Conservation (phyloP, 768 basidiomycete species). For the Auricularia cornea region DNA sequence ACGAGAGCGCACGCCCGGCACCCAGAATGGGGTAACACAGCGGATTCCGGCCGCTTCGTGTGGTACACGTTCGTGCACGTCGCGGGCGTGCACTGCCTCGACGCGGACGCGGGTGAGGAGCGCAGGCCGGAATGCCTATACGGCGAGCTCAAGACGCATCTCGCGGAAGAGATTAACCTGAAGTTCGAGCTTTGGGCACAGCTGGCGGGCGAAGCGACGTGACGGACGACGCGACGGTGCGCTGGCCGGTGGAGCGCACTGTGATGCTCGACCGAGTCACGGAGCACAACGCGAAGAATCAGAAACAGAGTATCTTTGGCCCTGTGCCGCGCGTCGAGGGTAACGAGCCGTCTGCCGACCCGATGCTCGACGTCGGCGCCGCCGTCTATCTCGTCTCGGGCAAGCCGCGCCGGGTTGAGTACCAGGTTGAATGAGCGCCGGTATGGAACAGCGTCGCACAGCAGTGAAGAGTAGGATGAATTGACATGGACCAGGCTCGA, state of each 20-base stretch:
- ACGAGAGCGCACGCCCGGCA: too few relatives aligned
- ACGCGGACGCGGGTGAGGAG: neutral
- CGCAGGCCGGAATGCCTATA: neutral
- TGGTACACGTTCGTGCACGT: slow-evolving; percentile 9
- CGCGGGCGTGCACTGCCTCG: neutral
- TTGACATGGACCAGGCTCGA: too few relatives aligned
- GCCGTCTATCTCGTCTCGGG: slow-evolving; percentile 14
- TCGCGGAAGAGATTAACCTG: neutral
- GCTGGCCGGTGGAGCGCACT: slow-evolving; percentile 11
- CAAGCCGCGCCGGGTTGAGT: slow-evolving; percentile 8
- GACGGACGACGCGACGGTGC: slow-evolving; percentile 12
- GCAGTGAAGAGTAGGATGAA: too few relatives aligned
- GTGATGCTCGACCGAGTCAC: slow-evolving; percentile 5
- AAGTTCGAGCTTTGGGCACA: slow-evolving; percentile 9
- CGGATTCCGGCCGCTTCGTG: slow-evolving; percentile 7
- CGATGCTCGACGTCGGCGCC: slow-evolving; percentile 14
- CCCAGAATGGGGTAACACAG: too few relatives aligned
- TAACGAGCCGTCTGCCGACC: slow-evolving; percentile 13
- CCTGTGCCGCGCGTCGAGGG: slow-evolving; percentile 14
- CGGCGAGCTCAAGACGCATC: neutral
- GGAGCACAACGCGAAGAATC: slow-evolving; percentile 5
- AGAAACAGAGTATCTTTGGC: slow-evolving; percentile 15
- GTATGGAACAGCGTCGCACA: too few relatives aligned
- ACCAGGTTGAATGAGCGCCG: too few relatives aligned
- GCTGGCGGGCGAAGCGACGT: slow-evolving; percentile 12